These are phyloP conservation scores for Ustilago trichophora DNA, from an alignment of 1,284 basidiomycete genomes.

Conservation along the genomic window DNA sequence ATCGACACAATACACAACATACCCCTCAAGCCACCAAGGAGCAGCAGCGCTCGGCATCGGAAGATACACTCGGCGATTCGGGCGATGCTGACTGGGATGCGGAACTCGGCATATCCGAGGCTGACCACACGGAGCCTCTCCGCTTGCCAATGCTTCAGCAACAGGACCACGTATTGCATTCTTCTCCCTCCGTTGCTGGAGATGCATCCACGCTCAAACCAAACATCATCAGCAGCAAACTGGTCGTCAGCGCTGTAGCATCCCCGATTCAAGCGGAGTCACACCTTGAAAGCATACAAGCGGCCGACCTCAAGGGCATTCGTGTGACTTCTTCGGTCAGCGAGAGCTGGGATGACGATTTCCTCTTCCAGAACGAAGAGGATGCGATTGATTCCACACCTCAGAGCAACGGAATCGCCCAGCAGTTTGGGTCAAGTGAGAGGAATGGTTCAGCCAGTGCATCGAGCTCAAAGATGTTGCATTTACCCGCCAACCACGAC, in stretches of 20 bases:
- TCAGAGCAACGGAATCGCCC: background rate
- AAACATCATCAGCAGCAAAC: background rate
- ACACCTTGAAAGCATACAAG: slow-evolving; percentile 1
- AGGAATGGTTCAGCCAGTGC: background rate
- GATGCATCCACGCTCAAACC: background rate
- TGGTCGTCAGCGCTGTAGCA: slow-evolving; percentile 3
- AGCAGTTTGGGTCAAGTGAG: background rate
- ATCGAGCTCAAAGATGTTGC: background rate
- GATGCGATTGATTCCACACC: slow-evolving; percentile 2
- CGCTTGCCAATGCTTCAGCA: slow-evolving; percentile 12
- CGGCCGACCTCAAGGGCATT: slow-evolving; percentile 25
- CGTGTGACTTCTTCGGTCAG: slow-evolving; percentile 41
- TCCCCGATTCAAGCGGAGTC: background rate
- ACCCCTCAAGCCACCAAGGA: background rate
- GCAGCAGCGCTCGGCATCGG: background rate
- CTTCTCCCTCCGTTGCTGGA: background rate
- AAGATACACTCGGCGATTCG: slow-evolving; percentile 5
- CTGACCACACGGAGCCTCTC: slow-evolving; percentile 18
- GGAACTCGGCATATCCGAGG: slow-evolving; percentile 34
- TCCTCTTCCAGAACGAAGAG: slow-evolving; percentile 48
- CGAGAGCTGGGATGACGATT: slow-evolving; percentile 58
- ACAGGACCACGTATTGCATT: background rate
- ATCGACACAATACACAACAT: too few relatives aligned
- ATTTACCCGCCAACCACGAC: slow-evolving; percentile 1
- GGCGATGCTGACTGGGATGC: slow-evolving; percentile 37